phyloP scores from a whole-genome alignment of 2,329 filamentous ascomycete genomes.

The Akanthomyces muscarius region DNA sequence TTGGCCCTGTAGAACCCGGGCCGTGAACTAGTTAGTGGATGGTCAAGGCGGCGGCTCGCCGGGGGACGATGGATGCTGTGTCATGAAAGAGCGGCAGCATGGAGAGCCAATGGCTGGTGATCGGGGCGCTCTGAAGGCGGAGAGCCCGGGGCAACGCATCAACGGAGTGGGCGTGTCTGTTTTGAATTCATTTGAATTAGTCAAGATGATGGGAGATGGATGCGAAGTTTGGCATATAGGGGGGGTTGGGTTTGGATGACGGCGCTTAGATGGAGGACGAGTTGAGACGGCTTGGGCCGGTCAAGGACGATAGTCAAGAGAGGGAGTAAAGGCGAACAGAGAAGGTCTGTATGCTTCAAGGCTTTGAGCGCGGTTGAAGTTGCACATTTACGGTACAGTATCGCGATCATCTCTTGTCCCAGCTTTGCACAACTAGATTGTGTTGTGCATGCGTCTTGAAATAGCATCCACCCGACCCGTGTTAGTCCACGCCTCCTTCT shows the following conservation, averaged over 20 bases:
- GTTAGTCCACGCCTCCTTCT: not conserved
- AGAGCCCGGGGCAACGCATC: not conserved
- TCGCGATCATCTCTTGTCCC: too few relatives aligned
- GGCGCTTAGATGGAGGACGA: not conserved
- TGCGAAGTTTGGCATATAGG: not conserved
- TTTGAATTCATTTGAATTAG: not conserved
- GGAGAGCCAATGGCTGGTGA: slow-evolving; percentile 6
- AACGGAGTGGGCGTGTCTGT: not conserved
- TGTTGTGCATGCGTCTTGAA: not conserved
- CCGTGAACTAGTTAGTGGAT: not conserved
- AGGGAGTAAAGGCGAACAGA: too few relatives aligned
- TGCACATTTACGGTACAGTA: too few relatives aligned
- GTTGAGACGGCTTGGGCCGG: too few relatives aligned
- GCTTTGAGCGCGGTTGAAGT: not conserved
- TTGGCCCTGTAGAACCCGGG: not conserved
- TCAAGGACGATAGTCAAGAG: too few relatives aligned
- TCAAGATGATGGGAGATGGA: not conserved
- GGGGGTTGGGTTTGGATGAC: not conserved
- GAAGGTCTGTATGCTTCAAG: too few relatives aligned
- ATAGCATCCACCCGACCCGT: not conserved
- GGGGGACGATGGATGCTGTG: not conserved
- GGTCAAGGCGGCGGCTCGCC: slow-evolving; percentile 9
- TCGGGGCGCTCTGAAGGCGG: not conserved
- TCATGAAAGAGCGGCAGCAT: not conserved
- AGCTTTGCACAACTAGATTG: too few relatives aligned